These are phyloP conservation scores for Chlamydomonas eustigma DNA, from an alignment of 139 green algal species.

Conservation along the genomic window DNA sequence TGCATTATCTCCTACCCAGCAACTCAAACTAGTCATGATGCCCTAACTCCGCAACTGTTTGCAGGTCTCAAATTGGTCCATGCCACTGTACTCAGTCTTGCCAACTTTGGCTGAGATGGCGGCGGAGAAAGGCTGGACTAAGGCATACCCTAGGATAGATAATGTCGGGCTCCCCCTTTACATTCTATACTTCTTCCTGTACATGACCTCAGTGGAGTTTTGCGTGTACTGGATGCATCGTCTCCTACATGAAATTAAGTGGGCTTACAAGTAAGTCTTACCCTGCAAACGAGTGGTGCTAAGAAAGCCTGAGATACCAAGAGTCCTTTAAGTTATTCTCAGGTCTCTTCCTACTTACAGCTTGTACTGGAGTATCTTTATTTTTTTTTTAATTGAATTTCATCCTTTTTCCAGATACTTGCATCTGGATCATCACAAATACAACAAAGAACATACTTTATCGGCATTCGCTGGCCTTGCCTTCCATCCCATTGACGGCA, in stretches of 20 bases:
- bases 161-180: constrained; percentile 72
- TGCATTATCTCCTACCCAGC: no score
- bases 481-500: constrained; percentile 88
- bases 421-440: constrained; percentile 91
- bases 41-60: no score
- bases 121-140: constrained; percentile 81
- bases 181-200: constrained; percentile 69
- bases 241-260: constrained; percentile 74
- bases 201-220: constrained; percentile 90
- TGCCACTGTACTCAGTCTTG: constrained; percentile 85
- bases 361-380: no score
- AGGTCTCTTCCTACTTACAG: no score
- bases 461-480: constrained; percentile 92
- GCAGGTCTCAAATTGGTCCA: constrained; percentile 71
- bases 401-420: constrained; percentile 61
- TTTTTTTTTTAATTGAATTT: no score
- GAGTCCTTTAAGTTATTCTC: no score
- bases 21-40: no score
- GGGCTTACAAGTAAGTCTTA: constrained; percentile 55
- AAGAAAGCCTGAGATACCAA: not conserved
- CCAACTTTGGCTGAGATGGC: constrained; percentile 71
- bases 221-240: constrained; percentile 95
- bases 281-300: no score
- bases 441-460: constrained; percentile 98
- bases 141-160: constrained; percentile 63